A percentile compares a stretch with the other conserved stretches of the same genome.
Evolutionary conservation across 2,329 filamentous ascomycete species (phyloP).

Genomic region (Cladosporium sp.): DNA sequence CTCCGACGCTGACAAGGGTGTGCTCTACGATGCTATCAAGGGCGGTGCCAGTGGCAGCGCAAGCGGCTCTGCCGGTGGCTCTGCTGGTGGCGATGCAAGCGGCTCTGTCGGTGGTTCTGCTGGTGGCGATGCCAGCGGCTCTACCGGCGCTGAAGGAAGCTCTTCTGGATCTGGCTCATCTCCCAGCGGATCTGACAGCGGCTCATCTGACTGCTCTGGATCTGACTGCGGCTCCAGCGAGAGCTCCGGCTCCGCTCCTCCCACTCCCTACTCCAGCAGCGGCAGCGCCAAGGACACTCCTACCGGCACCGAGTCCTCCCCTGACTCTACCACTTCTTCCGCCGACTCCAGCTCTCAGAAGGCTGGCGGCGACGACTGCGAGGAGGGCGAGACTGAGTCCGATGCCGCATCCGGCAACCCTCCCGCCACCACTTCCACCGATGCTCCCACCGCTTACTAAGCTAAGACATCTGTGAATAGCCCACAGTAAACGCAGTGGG

Average conservation of each 20-base stretch:
- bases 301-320: not conserved
- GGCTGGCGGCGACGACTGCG: conserved; percentile 11
- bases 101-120: not conserved
- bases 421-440: not conserved
- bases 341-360: conserved; percentile 18
- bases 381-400: conserved; percentile 8
- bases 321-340: not conserved
- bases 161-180: not conserved
- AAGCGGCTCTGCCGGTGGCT: not conserved
- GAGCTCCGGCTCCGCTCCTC: not conserved
- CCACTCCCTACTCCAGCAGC: not conserved
- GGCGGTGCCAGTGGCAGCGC: not conserved
- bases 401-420: conserved; percentile 11
- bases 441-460: not conserved
- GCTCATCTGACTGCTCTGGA: not conserved
- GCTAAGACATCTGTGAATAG: not conserved
- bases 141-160: not conserved
- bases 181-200: not conserved
- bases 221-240: not conserved
- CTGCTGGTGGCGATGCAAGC: not conserved
- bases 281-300: not conserved
- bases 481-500: not conserved
- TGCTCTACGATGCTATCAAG: not conserved
- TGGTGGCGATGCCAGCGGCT: not conserved
- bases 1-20: not conserved